A percentile compares a stretch with the other conserved stretches of the same genome.
phyloP scores from a whole-genome alignment of 2,329 filamentous ascomycete genomes.

The Neopestalotiopsis rosae region DNA sequence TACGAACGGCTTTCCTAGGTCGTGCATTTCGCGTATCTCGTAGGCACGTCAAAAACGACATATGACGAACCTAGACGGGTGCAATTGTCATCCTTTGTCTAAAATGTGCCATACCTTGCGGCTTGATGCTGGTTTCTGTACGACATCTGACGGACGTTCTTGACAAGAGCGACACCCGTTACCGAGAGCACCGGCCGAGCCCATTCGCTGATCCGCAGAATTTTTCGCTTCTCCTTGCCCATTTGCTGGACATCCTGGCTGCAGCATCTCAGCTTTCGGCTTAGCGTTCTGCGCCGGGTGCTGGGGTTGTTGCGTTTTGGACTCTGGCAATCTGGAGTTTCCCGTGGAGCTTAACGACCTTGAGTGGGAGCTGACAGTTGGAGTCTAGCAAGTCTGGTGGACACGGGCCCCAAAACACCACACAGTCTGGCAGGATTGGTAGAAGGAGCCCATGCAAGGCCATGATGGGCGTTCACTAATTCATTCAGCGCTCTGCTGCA shows the following conservation, averaged over 20 bases:
- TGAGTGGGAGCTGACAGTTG: background rate
- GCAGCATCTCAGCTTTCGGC: background rate
- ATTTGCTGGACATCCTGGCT: background rate
- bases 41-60: background rate
- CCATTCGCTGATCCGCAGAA: background rate
- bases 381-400: too few species aligned
- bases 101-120: background rate
- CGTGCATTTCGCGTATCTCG: background rate
- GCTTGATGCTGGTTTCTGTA: background rate
- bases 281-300: background rate
- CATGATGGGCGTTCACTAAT: background rate
- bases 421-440: too few species aligned
- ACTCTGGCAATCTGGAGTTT: background rate
- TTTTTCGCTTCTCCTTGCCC: background rate
- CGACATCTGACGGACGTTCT: background rate
- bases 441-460: too few species aligned
- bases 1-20: background rate
- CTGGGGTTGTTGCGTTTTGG: background rate
- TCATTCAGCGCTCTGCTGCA: too few species aligned
- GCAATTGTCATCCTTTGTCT: background rate
- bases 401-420: background rate
- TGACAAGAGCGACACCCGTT: background rate
- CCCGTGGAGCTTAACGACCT: background rate
- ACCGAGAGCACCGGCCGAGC: background rate
- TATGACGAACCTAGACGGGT: background rate